phyloP scores from a whole-genome alignment of 257 asterid genomes.

The Solanum stenotomum region DNA sequence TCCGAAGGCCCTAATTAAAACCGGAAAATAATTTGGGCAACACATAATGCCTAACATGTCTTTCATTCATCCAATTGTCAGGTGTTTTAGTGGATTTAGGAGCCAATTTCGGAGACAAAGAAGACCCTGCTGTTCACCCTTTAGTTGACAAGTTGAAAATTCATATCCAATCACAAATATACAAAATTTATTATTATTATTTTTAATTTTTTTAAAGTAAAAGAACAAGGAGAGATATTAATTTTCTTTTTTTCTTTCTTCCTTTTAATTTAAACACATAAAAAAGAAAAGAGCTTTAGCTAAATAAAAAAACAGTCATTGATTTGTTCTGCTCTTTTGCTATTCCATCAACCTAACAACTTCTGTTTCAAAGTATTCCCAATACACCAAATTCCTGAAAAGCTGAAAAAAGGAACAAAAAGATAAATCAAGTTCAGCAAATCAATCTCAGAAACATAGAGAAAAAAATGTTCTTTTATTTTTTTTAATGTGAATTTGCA shows the following conservation, averaged over 20 bases:
- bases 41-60: slow-evolving; percentile 8
- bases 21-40: not conserved
- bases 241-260: not conserved
- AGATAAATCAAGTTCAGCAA: slow-evolving; percentile 12
- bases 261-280: not conserved
- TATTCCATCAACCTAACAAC: slow-evolving; percentile 28
- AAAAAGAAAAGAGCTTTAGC: slow-evolving; percentile 1
- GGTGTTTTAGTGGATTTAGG: slow-evolving; percentile 52
- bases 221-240: not conserved
- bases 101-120: slow-evolving; percentile 44
- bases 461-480: not conserved
- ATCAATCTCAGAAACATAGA: slow-evolving; percentile 3
- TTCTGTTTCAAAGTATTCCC: slow-evolving; percentile 3
- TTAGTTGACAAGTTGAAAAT: slow-evolving; percentile 18
- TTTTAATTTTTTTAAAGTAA: not conserved
- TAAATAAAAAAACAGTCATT: slow-evolving; percentile 15
- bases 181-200: not conserved
- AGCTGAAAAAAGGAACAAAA: not conserved
- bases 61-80: slow-evolving; percentile 57
- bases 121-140: slow-evolving; percentile 25
- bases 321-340: slow-evolving; percentile 7
- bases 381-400: slow-evolving; percentile 3
- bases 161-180: not conserved
- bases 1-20: not conserved
- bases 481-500: slow-evolving; percentile 7